phyloP scores from a whole-genome alignment of 2,329 filamentous ascomycete species.

The Calycina herbarum region DNA sequence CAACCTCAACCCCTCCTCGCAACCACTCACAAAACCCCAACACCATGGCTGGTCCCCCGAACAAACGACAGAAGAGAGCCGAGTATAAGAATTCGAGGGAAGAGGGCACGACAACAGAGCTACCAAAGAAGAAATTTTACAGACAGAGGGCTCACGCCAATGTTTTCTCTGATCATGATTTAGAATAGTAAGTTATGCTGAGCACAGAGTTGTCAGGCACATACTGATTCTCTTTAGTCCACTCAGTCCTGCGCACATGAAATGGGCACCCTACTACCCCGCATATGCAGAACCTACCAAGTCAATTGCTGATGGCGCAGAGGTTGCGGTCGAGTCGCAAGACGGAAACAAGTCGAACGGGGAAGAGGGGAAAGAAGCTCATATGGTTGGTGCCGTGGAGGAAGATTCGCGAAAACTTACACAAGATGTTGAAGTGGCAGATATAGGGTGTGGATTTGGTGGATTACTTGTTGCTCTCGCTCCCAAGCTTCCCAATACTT shows the following conservation, averaged over 20 bases:
- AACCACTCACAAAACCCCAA: slow-evolving; percentile 53
- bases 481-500: slow-evolving; percentile 74
- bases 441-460: slow-evolving; percentile 97
- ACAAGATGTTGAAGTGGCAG: slow-evolving; percentile 81
- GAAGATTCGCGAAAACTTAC: neutral
- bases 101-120: slow-evolving; percentile 43
- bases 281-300: slow-evolving; percentile 57
- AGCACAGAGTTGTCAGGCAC: neutral
- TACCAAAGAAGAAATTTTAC: slow-evolving; percentile 96
- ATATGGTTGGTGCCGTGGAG: neutral
- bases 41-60: slow-evolving; percentile 46
- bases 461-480: slow-evolving; percentile 85
- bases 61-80: slow-evolving; percentile 65
- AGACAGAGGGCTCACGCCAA: slow-evolving; percentile 96
- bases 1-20: slow-evolving; percentile 63
- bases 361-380: neutral
- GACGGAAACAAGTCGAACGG: slow-evolving; percentile 14
- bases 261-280: slow-evolving; percentile 86
- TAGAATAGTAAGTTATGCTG: slow-evolving; percentile 72
- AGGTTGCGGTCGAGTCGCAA: slow-evolving; percentile 7
- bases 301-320: neutral
- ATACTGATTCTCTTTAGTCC: slow-evolving; percentile 57
- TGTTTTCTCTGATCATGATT: slow-evolving; percentile 90
- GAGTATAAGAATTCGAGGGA: slow-evolving; percentile 59
- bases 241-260: slow-evolving; percentile 76